phyloP scores from a whole-genome alignment of 805 yeast genomes.

The Ogataea ganodermae region DNA sequence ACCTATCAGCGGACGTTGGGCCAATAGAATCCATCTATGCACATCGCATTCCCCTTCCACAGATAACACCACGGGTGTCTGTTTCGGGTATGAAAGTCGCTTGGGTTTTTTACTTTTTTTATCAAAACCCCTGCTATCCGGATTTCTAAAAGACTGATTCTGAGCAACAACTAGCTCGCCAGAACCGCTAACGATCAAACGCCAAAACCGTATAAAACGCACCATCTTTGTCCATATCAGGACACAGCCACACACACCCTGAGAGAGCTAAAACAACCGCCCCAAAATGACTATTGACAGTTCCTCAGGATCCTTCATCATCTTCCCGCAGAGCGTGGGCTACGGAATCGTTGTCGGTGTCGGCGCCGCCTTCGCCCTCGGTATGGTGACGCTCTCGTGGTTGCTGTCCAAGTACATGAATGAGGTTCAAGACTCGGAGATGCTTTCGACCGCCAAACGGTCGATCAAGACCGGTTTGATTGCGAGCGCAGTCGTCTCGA shows the following conservation, averaged over 20 bases:
- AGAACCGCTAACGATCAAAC: too few species aligned
- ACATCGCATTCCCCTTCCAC: too few species aligned
- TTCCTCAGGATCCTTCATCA: conserved; percentile 13
- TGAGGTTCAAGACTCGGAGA: conserved; percentile 45
- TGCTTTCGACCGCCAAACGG: conserved; percentile 41
- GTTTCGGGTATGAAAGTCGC: not conserved
- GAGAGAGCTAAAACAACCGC: too few species aligned
- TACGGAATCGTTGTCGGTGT: conserved; percentile 47
- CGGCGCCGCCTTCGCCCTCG: conserved; percentile 45
- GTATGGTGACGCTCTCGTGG: conserved; percentile 39
- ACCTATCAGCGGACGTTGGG: too few species aligned
- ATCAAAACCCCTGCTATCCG: not conserved
- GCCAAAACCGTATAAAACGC: not conserved
- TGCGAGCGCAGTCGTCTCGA: conserved; percentile 39
- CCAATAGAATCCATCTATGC: too few species aligned
- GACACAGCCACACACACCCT: not conserved
- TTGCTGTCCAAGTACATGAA: conserved; percentile 39
- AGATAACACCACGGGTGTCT: too few species aligned
- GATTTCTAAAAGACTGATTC: too few species aligned
- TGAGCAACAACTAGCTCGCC: too few species aligned
- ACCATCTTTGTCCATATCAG: not conserved
- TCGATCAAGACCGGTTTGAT: conserved; percentile 39
- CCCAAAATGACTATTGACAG: conserved; percentile 11
- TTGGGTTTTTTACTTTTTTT: not conserved
- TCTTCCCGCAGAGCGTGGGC: conserved; percentile 34